phyloP scores from a whole-genome alignment of 768 basidiomycete species.

The Auriscalpium microsporum region DNA sequence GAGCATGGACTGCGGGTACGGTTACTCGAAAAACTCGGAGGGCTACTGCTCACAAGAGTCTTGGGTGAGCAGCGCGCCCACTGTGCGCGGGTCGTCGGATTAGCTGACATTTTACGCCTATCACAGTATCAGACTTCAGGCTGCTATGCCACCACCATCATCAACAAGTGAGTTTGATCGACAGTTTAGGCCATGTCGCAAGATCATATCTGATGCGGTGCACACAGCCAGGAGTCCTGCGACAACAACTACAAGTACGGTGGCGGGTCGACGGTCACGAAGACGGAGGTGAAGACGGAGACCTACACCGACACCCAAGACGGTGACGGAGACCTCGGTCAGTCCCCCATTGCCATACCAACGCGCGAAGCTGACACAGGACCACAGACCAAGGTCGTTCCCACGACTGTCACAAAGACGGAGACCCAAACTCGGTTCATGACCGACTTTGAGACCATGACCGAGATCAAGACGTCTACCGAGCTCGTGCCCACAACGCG shows the following conservation, averaged over 20 bases:
- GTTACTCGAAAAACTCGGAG: constrained; percentile 46
- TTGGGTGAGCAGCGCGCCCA: constrained; percentile 41
- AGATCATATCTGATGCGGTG: neutral
- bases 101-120: neutral
- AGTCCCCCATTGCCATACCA: neutral
- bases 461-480: constrained; percentile 34
- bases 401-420: constrained; percentile 13
- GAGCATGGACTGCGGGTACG: constrained; percentile 63
- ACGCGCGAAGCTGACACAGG: neutral
- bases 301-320: constrained; percentile 16
- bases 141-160: constrained; percentile 59
- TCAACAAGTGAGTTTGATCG: constrained; percentile 28
- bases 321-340: constrained; percentile 20
- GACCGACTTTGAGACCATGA: constrained; percentile 13
- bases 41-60: constrained; percentile 45
- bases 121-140: constrained; percentile 29
- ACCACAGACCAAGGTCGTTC: constrained; percentile 6
- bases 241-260: constrained; percentile 16
- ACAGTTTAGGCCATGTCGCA: constrained; percentile 6
- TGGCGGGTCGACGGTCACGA: constrained; percentile 31
- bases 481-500: constrained; percentile 54
- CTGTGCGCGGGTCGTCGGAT: neutral
- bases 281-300: constrained; percentile 31
- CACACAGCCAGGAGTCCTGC: constrained; percentile 2
- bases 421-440: constrained; percentile 14